These are phyloP conservation scores for Globisporangium spinosum DNA, from an alignment of 352 stramenopile species.

Conservation along the genomic window DNA sequence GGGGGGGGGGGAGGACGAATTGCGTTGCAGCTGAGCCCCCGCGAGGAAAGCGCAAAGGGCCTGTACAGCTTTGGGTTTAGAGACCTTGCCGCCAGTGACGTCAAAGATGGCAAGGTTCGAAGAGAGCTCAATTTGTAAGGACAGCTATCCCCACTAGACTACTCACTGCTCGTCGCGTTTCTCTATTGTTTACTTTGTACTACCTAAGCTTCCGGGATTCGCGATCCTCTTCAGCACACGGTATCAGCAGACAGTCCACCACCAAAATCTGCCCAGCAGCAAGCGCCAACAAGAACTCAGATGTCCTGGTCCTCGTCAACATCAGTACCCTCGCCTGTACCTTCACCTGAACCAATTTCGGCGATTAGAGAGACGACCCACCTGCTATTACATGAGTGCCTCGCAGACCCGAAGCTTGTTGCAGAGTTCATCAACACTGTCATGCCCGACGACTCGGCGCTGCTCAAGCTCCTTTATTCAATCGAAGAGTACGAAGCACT, in stretches of 20 bases:
- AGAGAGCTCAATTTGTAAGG: not conserved
- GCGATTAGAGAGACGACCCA: not conserved
- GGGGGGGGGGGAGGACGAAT: conserved; percentile 4
- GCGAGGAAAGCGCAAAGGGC: conserved; percentile 4
- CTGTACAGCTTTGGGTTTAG: conserved; percentile 25
- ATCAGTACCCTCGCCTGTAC: not conserved
- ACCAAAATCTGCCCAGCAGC: not conserved
- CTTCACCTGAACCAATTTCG: not conserved
- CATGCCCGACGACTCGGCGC: conserved; percentile 30
- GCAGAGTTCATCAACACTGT: conserved; percentile 40
- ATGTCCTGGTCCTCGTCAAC: not conserved
- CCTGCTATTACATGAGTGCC: conserved; percentile 34
- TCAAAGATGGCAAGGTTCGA: not conserved
- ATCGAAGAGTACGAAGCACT: conserved; percentile 45
- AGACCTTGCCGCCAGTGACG: conserved; percentile 20
- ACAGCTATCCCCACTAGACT: not conserved
- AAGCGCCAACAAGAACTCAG: not conserved
- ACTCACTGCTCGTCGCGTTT: not conserved
- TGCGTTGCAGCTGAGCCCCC: conserved; percentile 22
- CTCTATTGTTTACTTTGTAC: not conserved
- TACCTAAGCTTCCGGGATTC: not conserved
- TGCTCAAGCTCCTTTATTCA: conserved; percentile 37
- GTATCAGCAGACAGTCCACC: not conserved
- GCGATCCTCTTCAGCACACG: not conserved
- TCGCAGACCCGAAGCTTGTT: conserved; percentile 38